Evolutionary conservation across 345 rosid genomes (phyloP), one percentile per base, ranked within the genome.

Genomic region (Dimocarpus longan): DNA sequence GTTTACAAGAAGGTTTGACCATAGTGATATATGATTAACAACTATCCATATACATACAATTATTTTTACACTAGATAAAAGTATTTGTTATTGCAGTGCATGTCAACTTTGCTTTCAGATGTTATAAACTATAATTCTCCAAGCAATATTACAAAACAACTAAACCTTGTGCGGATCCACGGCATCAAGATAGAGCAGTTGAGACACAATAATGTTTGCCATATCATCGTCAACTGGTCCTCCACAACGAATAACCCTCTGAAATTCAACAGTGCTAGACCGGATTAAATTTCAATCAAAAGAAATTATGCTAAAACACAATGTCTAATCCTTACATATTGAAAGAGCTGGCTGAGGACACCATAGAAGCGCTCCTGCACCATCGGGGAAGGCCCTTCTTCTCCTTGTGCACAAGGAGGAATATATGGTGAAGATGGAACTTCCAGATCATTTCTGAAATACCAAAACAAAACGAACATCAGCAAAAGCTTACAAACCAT

Each of bases 161-260:
- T 16, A 57, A 24, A 70, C 80, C 80, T 78, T 78, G 70, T 62
- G 46, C 46, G 80, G 76, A 43, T 78, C 80, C 46, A 70, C n/a
- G 42, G 80, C 80, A 28, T 78, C 80, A 7, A 70, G 75, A 32
- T 70, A 71, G 50, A 78, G 80, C 60, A 78, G 70, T 60, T 78
- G 76, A 70, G 80, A 32, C 64, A 70, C 76, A 62, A 78, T 63
- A 70, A 78, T 70, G 32, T 69, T 78, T 62, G 80, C 80, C 80
- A 78, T 78, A 4, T 78, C 80, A 70, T 77, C 80, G 52, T 78
- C 75, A 71, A 78, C 80, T n/a, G 74, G 75, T 19, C 80, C 80
- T 24, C 80, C 80, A 19, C 76, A 78, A n/a, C 80, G 63, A 50
- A 78, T 70, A 46, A 70, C 50, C 46, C 80, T 46, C 70, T 78